Percentiles rank a stretch among this genome's conserved stretches.
Conservation (phyloP, 352 stramenopile species). For the Globisporangium perplexum region DNA sequence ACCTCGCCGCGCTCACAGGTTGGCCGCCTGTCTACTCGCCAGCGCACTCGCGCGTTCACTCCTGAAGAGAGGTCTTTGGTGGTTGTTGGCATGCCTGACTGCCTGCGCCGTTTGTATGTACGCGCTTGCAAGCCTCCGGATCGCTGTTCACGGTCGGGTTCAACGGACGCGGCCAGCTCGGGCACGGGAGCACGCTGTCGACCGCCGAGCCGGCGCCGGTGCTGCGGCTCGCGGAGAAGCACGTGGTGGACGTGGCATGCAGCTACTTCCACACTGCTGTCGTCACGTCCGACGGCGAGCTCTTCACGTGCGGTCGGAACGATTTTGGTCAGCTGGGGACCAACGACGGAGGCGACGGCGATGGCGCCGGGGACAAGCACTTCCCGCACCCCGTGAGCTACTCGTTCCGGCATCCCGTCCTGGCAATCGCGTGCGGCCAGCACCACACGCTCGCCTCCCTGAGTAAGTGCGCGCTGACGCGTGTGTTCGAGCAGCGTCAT, state of each 20-base stretch:
- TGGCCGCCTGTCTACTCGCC: background rate
- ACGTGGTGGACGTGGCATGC: slow-evolving; percentile 79
- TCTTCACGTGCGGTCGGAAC: slow-evolving; percentile 89
- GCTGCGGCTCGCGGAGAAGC: slow-evolving; percentile 29
- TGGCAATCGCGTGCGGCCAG: slow-evolving; percentile 84
- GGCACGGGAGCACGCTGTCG: slow-evolving; percentile 66
- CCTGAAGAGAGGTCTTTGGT: no score
- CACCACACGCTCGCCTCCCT: slow-evolving; percentile 83
- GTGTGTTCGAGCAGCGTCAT: background rate
- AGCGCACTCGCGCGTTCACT: no score
- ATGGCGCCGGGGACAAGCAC: slow-evolving; percentile 42
- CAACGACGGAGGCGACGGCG: slow-evolving; percentile 4
- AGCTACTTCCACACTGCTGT: slow-evolving; percentile 93
- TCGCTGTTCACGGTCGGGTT: slow-evolving; percentile 89
- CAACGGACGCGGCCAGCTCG: slow-evolving; percentile 89
- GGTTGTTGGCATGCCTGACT: background rate
- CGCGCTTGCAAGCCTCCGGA: slow-evolving; percentile 51
- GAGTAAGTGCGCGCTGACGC: slow-evolving; percentile 15
- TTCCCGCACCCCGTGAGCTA: slow-evolving; percentile 50
- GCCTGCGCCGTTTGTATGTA: slow-evolving; percentile 2
- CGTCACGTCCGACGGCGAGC: slow-evolving; percentile 63
- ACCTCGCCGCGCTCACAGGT: slow-evolving; percentile 83
- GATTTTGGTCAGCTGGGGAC: slow-evolving; percentile 89
- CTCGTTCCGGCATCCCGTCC: slow-evolving; percentile 39
- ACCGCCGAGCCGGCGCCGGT: slow-evolving; percentile 51